Conservation (phyloP, 1,284 basidiomycete genomes). For the Cutaneotrichosporon cyanovorans region DNA sequence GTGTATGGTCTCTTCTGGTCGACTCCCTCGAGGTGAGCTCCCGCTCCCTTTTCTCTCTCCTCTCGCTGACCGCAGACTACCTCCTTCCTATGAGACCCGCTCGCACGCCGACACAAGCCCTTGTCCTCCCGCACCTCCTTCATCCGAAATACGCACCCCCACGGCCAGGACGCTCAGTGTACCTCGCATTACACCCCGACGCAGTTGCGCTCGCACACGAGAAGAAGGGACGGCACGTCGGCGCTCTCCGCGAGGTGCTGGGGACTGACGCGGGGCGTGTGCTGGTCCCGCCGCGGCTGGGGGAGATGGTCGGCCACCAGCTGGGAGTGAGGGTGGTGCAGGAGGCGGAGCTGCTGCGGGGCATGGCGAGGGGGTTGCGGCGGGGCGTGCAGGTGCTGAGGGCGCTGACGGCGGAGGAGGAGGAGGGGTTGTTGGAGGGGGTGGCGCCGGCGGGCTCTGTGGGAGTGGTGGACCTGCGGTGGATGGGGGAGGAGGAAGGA, state of each 20-base stretch:
- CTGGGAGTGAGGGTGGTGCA: constrained; percentile 14
- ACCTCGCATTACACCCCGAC: constrained; percentile 11
- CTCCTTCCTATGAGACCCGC: constrained; percentile 12
- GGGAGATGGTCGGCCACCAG: constrained; percentile 9
- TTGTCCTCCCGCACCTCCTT: constrained; percentile 15
- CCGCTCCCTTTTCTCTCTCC: too few relatives aligned
- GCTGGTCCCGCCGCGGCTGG: constrained; percentile 4
- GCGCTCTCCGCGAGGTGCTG: neutral
- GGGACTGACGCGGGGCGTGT: too few relatives aligned
- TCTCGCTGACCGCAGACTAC: constrained; percentile 7
- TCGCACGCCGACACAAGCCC: neutral
- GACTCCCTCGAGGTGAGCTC: too few relatives aligned
- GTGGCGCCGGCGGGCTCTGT: neutral
- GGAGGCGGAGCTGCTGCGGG: constrained; percentile 16
- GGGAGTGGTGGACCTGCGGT: constrained; percentile 5
- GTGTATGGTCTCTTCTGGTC: constrained; percentile 5
- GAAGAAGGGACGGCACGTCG: neutral
- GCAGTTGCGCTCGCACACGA: neutral
- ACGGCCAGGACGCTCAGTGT: constrained; percentile 11
- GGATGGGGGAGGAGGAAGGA: neutral
- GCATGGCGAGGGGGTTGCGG: too few relatives aligned
- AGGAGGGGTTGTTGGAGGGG: neutral
- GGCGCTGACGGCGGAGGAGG: neutral
- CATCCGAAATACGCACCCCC: constrained; percentile 3
- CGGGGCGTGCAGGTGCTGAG: neutral